Percentiles rank a stretch among this genome's conserved stretches.
phyloP scores from a whole-genome alignment of 1,284 basidiomycete species.

The Apiotrichum sp. region DNA sequence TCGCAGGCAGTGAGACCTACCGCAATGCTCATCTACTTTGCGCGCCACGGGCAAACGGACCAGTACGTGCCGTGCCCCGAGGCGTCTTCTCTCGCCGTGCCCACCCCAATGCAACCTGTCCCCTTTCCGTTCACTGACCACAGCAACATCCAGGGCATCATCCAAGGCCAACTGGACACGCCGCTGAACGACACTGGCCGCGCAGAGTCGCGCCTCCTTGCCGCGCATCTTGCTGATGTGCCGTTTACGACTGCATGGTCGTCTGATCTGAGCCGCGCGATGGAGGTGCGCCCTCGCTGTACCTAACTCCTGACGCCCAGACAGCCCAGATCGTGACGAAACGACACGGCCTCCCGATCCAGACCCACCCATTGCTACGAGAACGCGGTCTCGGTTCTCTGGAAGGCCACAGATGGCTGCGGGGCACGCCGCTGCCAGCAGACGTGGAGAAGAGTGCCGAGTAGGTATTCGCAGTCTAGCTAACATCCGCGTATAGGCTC shows the following conservation, averaged over 20 bases:
- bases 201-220: constrained; percentile 25
- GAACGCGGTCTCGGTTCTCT: constrained; percentile 34
- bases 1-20: too few relatives aligned
- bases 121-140: too few relatives aligned
- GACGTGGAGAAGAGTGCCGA: constrained; percentile 26
- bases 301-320: constrained; percentile 12
- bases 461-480: constrained; percentile 13
- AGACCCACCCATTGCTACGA: constrained; percentile 21
- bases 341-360: constrained; percentile 21
- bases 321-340: constrained; percentile 31
- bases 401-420: constrained; percentile 25
- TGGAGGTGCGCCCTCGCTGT: constrained; percentile 25
- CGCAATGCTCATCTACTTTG: constrained; percentile 33
- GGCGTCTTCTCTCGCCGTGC: too few relatives aligned
- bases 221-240: constrained; percentile 20
- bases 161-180: constrained; percentile 44
- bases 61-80: constrained; percentile 22
- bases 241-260: constrained; percentile 26
- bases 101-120: too few relatives aligned
- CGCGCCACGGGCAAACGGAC: constrained; percentile 44
- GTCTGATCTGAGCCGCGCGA: constrained; percentile 33
- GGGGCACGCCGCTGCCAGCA: constrained; percentile 19
- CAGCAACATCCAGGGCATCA: constrained; percentile 41
- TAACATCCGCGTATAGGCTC: neutral
- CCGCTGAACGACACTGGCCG: constrained; percentile 40